These are phyloP conservation scores for Pseudogymnoascus sp. DNA, from an alignment of 2,329 filamentous ascomycete species.

Conservation along the genomic window DNA sequence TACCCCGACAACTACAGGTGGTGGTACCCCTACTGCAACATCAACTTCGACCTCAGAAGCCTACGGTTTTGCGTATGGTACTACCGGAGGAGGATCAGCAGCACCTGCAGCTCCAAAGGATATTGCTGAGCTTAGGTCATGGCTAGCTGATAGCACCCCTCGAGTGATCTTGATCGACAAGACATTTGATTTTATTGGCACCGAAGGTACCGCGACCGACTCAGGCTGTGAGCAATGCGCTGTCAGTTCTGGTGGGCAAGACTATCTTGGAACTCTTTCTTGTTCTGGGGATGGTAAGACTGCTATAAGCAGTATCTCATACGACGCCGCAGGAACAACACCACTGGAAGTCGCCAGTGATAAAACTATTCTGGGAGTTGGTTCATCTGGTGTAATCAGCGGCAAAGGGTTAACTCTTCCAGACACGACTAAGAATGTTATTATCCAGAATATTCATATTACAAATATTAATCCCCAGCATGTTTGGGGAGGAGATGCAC, in stretches of 20 bases:
- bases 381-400: too few species aligned
- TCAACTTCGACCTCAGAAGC: neutral
- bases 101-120: too few species aligned
- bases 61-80: neutral
- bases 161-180: too few species aligned
- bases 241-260: too few species aligned
- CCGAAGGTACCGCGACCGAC: too few species aligned
- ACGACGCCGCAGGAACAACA: conserved; percentile 21
- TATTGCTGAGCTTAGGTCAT: too few species aligned
- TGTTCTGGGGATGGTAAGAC: too few species aligned
- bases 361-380: conserved; percentile 19
- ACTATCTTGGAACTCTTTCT: too few species aligned
- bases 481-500: conserved; percentile 53
- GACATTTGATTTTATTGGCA: too few species aligned
- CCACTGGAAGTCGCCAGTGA: conserved; percentile 20
- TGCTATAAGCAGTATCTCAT: neutral
- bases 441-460: conserved; percentile 41
- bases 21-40: neutral
- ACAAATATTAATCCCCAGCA: conserved; percentile 49
- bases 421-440: conserved; percentile 21
- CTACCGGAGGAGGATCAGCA: neutral
- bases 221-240: too few species aligned
- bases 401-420: conserved; percentile 16
- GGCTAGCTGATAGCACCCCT: too few species aligned
- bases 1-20: neutral